These are phyloP conservation scores for Myxozyma kluyveri DNA, from an alignment of 805 yeast genomes.

Conservation along the genomic window DNA sequence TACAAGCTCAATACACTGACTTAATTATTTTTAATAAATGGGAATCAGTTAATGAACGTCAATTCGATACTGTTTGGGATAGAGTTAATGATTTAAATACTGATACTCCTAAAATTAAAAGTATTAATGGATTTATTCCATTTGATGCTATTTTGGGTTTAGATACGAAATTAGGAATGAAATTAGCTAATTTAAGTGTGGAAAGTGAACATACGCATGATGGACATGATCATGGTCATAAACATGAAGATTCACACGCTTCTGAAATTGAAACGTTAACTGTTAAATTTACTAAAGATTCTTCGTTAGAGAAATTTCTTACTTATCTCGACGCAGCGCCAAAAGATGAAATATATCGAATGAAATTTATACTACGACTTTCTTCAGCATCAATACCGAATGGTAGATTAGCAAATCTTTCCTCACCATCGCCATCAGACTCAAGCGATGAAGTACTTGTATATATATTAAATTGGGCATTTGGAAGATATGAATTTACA, in stretches of 20 bases:
- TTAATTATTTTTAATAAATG: constrained; percentile 30
- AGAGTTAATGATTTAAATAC: constrained; percentile 30
- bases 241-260: constrained; percentile 10
- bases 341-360: constrained; percentile 30
- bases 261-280: constrained; percentile 29
- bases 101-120: constrained; percentile 30
- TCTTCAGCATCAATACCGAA: constrained; percentile 2
- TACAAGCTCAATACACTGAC: constrained; percentile 32
- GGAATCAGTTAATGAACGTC: constrained; percentile 27
- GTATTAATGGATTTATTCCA: constrained; percentile 25
- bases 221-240: constrained; percentile 2
- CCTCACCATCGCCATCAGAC: not conserved
- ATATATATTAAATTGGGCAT: constrained; percentile 29
- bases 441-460: not conserved
- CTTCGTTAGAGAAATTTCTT: constrained; percentile 7
- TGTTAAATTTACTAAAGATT: constrained; percentile 7
- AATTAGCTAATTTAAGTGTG: not conserved
- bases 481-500: constrained; percentile 30
- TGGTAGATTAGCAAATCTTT: no score
- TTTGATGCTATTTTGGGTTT: constrained; percentile 28
- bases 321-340: constrained; percentile 27
- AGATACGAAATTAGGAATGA: constrained; percentile 26
- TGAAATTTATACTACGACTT: constrained; percentile 24
- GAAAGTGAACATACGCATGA: constrained; percentile 9
- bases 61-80: constrained; percentile 29